A percentile compares a stretch with the other conserved stretches of the same genome.
Evolutionary conservation across 1,284 basidiomycete genomes (phyloP).

Genomic region (Trichosporon sp.): DNA sequence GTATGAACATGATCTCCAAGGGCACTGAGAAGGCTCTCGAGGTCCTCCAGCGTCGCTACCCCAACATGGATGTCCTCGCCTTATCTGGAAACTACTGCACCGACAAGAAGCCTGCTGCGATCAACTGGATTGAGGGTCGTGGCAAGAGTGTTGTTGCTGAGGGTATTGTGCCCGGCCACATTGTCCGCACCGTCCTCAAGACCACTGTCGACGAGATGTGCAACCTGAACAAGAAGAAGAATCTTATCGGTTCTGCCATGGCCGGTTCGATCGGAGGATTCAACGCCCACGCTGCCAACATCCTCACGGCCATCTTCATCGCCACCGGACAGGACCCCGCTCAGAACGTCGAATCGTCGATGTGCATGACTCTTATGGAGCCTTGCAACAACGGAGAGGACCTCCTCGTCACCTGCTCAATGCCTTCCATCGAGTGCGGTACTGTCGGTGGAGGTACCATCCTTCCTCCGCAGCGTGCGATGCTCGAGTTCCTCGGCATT

Average conservation of each 20-base stretch:
- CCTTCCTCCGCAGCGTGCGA: constrained; percentile 77
- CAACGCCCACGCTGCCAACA: constrained; percentile 98
- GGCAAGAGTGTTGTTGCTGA: constrained; percentile 98
- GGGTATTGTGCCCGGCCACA: constrained; percentile 80
- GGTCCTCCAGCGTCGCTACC: constrained; percentile 72
- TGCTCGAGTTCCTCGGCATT: constrained; percentile 87
- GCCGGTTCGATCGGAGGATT: constrained; percentile 94
- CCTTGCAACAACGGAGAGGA: constrained; percentile 87
- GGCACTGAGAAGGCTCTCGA: constrained; percentile 92
- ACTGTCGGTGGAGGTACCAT: constrained; percentile 95
- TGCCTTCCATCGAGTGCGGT: constrained; percentile 95
- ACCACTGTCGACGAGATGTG: constrained; percentile 86
- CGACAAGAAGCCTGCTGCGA: constrained; percentile 99
- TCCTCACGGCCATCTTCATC: constrained; percentile 89
- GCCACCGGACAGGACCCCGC: constrained; percentile 98
- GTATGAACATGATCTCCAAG: constrained; percentile 99
- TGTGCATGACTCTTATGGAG: constrained; percentile 98
- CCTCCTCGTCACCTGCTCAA: constrained; percentile 82
- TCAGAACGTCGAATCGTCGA: constrained; percentile 97
- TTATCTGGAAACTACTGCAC: constrained; percentile 98
- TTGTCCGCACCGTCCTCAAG: constrained; percentile 89
- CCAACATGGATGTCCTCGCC: constrained; percentile 88
- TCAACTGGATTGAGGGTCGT: constrained; percentile 99
- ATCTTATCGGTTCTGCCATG: constrained; percentile 95
- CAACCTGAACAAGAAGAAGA: constrained; percentile 96